Evolutionary conservation across 352 stramenopile genomes (phyloP), one percentile per base, ranked within the genome.

Genomic region (Elongisporangium anandrum): DNA sequence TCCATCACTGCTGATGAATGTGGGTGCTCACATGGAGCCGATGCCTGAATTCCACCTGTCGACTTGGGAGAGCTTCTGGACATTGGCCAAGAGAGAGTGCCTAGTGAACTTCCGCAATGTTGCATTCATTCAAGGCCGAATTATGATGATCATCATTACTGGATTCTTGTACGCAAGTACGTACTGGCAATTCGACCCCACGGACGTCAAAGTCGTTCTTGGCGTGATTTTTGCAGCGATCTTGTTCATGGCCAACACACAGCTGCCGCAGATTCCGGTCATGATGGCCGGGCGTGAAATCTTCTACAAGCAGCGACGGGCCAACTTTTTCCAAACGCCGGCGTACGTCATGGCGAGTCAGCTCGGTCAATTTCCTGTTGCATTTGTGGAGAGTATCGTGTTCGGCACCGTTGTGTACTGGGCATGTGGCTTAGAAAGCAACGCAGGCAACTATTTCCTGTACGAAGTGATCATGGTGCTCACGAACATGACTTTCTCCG

Each of bases 371-470:
- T 61, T 80, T 10, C 60, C 74, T 23, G 56, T 82, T 56, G 47
- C 58, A 64, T 12, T 77, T 1, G 64, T 79, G 49, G 81, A 93
- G 65, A 70, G 74, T 5, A 50, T 90, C 19, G 63, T 87, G 39
- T 94, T 94, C 70, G 84, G 79, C 23, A 76, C 67, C 8, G 65
- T 94, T 56, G 53, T 92, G 2, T 94, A 94, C 54, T 94, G 75
- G 67, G 81, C 90, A 52, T 74, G 87, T 50, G 85, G 82, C 8
- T 76, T 70, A 58, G 56, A 64, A 8, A 47, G 57, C 4, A 41
- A 76, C 21, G 63, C 56, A 0, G n/a, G 7, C 13, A 22, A 24
- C 3, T 87, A 74, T 54, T 45, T 81, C 34, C 59, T 73, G 29
- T 87, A 81, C 63, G 63, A 69, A 51, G 12, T 70, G 34, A 52